Evolutionary conservation across 1,284 basidiomycete genomes (phyloP).

Genomic region (Takashimella koratensis): DNA sequence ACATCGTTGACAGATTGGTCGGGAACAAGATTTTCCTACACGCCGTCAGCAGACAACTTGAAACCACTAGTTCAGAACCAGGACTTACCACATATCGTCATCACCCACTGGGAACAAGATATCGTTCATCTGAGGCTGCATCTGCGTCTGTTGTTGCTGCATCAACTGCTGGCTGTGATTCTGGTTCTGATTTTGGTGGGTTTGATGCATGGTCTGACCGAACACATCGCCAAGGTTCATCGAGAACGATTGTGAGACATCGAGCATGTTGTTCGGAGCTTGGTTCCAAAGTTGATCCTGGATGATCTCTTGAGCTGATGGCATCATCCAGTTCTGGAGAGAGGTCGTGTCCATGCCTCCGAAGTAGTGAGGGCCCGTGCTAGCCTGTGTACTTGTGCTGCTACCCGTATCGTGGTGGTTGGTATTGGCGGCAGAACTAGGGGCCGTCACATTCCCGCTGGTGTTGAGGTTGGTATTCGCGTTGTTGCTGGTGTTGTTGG

Average conservation of each 20-base stretch:
- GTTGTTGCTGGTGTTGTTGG: background rate
- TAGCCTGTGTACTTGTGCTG: background rate
- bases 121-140: conserved; percentile 5
- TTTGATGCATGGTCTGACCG: background rate
- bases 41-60: too few relatives aligned
- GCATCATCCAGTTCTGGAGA: conserved; percentile 12
- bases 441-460: too few relatives aligned
- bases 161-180: background rate
- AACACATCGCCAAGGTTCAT: background rate
- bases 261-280: conserved; percentile 2
- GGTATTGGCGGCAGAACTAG: too few relatives aligned
- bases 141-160: background rate
- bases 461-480: background rate
- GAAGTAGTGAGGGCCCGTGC: background rate
- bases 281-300: conserved; percentile 26
- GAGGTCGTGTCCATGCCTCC: background rate
- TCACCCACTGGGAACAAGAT: conserved; percentile 26
- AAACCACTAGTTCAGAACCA: too few relatives aligned
- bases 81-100: conserved; percentile 29
- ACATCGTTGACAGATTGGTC: too few relatives aligned
- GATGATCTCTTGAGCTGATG: conserved; percentile 23
- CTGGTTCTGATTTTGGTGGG: background rate
- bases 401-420: background rate
- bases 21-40: too few relatives aligned
- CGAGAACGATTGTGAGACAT: background rate